Evolutionary conservation across 352 stramenopile genomes (phyloP).

Genomic region (Pythium sp.): DNA sequence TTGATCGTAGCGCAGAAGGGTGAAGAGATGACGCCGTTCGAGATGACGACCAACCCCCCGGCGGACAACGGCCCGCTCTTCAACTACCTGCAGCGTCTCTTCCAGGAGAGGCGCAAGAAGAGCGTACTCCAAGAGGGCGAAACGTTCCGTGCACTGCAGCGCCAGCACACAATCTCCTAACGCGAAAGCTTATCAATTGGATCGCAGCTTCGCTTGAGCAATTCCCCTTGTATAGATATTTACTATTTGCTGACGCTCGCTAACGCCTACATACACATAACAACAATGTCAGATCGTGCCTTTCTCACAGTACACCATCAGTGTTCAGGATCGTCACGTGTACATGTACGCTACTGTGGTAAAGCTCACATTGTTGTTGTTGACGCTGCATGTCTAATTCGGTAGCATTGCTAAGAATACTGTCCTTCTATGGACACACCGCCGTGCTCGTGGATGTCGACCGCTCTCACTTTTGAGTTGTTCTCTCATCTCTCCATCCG

Average conservation of each 20-base stretch:
- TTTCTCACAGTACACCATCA: not conserved
- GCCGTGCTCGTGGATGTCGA: not conserved
- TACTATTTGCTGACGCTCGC: not conserved
- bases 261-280: not conserved
- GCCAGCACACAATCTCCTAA: conserved; percentile 7
- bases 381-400: not conserved
- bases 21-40: conserved; percentile 28
- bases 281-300: not conserved
- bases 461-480: not conserved
- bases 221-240: not conserved
- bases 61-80: conserved; percentile 27
- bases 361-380: not conserved
- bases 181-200: not conserved
- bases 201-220: not conserved
- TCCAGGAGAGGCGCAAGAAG: conserved; percentile 25
- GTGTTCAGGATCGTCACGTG: not conserved
- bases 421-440: not conserved
- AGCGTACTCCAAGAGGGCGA: conserved; percentile 12
- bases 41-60: conserved; percentile 28
- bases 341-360: not conserved
- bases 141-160: conserved; percentile 2
- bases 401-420: not conserved
- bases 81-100: conserved; percentile 22
- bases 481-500: not conserved
- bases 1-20: conserved; percentile 30